Evolutionary conservation across 495 filamentous ascomycete species (phyloP).

Genomic region (Talaromyces wortmannii): DNA sequence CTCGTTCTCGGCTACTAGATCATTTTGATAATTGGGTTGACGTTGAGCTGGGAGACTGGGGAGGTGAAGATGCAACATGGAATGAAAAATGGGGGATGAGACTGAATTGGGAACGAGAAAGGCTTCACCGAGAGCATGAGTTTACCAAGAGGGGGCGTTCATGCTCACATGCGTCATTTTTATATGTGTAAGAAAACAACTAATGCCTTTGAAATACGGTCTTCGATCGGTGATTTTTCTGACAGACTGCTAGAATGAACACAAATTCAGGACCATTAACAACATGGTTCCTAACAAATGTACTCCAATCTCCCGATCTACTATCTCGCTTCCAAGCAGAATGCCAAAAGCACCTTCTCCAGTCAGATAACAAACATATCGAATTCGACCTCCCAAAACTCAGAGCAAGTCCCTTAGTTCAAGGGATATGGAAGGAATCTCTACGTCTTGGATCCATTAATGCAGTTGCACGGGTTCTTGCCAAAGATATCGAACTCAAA

Average conservation of each 20-base stretch:
- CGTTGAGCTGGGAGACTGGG: conserved; percentile 2
- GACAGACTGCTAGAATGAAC: background rate
- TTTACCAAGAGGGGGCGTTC: conserved; percentile 5
- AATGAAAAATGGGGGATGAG: conserved; percentile 7
- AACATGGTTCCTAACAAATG: conserved; percentile 1
- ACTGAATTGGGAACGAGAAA: conserved; percentile 6
- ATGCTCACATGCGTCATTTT: conserved; percentile 3
- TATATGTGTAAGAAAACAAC: conserved; percentile 1
- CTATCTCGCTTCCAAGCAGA: background rate
- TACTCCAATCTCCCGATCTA: background rate
- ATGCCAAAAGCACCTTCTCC: background rate
- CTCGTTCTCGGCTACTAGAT: background rate
- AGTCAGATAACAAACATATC: background rate
- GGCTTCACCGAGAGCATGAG: background rate
- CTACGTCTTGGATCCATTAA: conserved; percentile 1
- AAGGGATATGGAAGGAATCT: conserved; percentile 7
- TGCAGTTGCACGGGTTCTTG: conserved; percentile 1
- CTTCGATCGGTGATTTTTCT: background rate
- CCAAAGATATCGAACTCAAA: conserved; percentile 1
- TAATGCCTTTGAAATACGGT: background rate
- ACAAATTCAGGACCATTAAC: conserved; percentile 2
- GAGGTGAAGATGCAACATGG: background rate
- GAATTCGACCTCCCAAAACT: background rate
- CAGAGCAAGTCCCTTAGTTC: background rate
- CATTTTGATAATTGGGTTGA: conserved; percentile 5